A percentile compares a stretch with the other conserved stretches of the same genome.
phyloP scores from a whole-genome alignment of 805 yeast species.

The Teunomyces tritomae region DNA sequence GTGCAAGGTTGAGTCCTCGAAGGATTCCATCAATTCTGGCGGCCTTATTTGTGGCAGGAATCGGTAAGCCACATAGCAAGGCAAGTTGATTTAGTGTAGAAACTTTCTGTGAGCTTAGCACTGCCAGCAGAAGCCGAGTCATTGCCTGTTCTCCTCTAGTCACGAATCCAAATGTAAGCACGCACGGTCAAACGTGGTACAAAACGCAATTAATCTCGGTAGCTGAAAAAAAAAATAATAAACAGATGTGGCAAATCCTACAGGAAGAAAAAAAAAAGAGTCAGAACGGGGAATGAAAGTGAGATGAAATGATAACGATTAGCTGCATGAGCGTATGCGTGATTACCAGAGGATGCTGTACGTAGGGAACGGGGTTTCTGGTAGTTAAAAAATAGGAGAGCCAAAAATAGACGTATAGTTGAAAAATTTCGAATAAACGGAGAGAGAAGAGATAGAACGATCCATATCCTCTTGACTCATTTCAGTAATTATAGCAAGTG shows the following conservation, averaged over 20 bases:
- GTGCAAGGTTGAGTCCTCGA: slow-evolving; percentile 9
- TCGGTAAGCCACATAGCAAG: slow-evolving; percentile 20
- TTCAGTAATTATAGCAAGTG: neutral
- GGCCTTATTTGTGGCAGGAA: slow-evolving; percentile 17
- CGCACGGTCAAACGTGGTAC: neutral
- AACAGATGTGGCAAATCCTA: neutral
- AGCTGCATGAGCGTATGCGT: neutral
- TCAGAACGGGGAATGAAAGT: neutral
- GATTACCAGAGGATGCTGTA: neutral
- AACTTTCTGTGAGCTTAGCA: slow-evolving; percentile 4
- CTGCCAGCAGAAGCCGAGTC: neutral
- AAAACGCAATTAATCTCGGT: neutral
- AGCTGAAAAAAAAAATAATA: neutral
- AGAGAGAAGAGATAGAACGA: too few relatives aligned
- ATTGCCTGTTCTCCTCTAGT: too few relatives aligned
- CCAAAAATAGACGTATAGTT: too few relatives aligned
- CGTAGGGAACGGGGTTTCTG: neutral
- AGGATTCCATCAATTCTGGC: slow-evolving; percentile 10
- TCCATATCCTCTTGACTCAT: neutral
- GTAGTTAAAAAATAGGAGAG: too few relatives aligned
- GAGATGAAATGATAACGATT: neutral
- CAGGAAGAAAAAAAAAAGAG: neutral
- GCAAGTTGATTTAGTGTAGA: slow-evolving; percentile 15
- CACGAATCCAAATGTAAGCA: too few relatives aligned
- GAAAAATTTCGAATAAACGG: too few relatives aligned